Evolutionary conservation across 495 filamentous ascomycete genomes (phyloP), one percentile per base, ranked within the genome.

Genomic region (Halenospora varia): DNA sequence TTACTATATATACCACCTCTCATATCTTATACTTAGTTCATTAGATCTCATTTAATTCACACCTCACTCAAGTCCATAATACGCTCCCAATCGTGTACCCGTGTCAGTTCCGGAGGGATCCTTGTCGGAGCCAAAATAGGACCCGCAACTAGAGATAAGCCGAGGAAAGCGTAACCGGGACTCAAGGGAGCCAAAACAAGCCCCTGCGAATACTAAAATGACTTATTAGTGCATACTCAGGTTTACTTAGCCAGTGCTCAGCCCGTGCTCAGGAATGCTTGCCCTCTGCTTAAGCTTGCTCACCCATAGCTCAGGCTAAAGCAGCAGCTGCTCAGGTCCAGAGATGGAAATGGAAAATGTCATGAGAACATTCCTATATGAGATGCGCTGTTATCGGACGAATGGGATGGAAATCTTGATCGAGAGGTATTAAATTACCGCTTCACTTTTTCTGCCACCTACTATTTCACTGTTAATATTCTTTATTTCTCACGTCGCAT

Each of bases 131-230:
- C 49, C 26, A 52, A 52, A 52, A 29, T 26, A 26, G 49, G 42
- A 45, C 42, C 42, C 18, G n/a, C 42, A 15, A 22, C 49, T 52
- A 52, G 49, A 52, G 25, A 35, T 15, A 52, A 52, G 49, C 29
- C 26, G 26, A 52, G 49, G 49, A 51, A 45, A 45, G 42, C 17
- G 42, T 45, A 45, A 20, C 11, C 42, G n/a, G 42, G 42, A 15
- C 42, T 45, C 10, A 52, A 29, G 39, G 49, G 56, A 59, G 56
- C 40, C 39, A 59, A 52, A 52, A 52, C 25, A 20, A 53, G 56
- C 25, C 46, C 48, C 23, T n/a, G 13, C 42, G 35, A 25, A 39
- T 29, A 39, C 49, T 51, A 39, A 51, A 51, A 51, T 51, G 18
- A 22, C 49, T 18, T 10, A 11, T 51, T 39, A 51, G 25, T 51